Conservation (phyloP, 2,329 filamentous ascomycete genomes). For the Fusarium coicis region DNA sequence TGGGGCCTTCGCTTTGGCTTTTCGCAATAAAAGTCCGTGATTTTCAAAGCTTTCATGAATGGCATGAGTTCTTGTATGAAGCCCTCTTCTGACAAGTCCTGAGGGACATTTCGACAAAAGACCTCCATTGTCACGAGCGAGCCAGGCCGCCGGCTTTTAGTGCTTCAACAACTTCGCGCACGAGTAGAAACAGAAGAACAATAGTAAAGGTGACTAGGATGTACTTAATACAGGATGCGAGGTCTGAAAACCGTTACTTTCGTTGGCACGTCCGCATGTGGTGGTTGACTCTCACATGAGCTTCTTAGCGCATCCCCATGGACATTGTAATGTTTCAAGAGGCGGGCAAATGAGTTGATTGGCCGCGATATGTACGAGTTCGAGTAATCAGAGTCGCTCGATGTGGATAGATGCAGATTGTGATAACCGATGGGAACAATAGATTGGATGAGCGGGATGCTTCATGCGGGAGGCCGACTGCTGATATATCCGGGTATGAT, state of each 20-base stretch:
- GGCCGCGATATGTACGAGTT: background rate
- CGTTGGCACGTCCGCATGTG: background rate
- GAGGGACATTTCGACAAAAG: slow-evolving; percentile 56
- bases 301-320: background rate
- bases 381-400: background rate
- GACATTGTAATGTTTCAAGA: background rate
- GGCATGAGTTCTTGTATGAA: slow-evolving; percentile 54
- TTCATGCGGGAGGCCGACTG: slow-evolving; percentile 33
- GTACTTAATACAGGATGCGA: background rate
- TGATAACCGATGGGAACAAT: background rate
- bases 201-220: rapidly evolving
- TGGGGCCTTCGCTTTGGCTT: slow-evolving; percentile 51
- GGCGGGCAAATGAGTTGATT: background rate
- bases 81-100: slow-evolving; percentile 50
- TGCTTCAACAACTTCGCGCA: background rate
- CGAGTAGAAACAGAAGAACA: background rate
- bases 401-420: background rate
- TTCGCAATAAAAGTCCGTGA: slow-evolving; percentile 56
- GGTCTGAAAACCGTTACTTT: background rate
- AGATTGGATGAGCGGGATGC: slow-evolving; percentile 1
- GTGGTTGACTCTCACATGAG: background rate
- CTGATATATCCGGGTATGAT: background rate
- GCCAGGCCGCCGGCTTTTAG: background rate
- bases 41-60: slow-evolving; percentile 53
- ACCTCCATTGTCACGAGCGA: slow-evolving; percentile 55